phyloP scores from a whole-genome alignment of 805 yeast species.

The Ogataea thermomethanolica region DNA sequence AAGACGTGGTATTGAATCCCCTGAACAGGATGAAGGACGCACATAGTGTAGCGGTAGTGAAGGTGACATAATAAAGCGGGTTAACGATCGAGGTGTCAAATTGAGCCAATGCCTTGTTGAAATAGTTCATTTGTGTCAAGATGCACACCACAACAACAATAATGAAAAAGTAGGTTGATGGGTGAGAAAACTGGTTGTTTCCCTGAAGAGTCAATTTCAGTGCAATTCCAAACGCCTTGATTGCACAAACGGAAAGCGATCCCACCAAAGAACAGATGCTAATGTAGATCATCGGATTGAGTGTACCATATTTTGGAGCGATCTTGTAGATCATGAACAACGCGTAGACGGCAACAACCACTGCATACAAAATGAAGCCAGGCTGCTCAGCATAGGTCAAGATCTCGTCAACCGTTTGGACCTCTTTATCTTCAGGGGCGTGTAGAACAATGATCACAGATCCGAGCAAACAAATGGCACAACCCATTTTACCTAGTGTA shows the following conservation, averaged over 20 bases:
- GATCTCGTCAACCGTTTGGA: constrained; percentile 84
- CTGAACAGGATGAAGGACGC: constrained; percentile 84
- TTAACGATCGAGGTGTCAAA: constrained; percentile 90
- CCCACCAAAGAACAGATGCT: constrained; percentile 90
- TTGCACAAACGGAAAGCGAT: constrained; percentile 85
- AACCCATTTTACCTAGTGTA: constrained; percentile 84
- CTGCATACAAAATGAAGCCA: constrained; percentile 64
- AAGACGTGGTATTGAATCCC: constrained; percentile 81
- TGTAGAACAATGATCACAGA: constrained; percentile 84
- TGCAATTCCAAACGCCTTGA: constrained; percentile 92
- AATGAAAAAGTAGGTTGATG: constrained; percentile 79
- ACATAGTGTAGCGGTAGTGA: constrained; percentile 80
- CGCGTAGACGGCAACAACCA: constrained; percentile 62
- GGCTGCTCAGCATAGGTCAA: constrained; percentile 76
- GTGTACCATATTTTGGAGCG: constrained; percentile 75
- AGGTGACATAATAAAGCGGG: constrained; percentile 86
- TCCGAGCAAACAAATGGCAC: constrained; percentile 86
- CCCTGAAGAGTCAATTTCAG: constrained; percentile 80
- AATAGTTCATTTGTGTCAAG: constrained; percentile 87
- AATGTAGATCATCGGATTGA: constrained; percentile 84
- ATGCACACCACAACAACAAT: constrained; percentile 77
- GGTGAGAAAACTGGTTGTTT: constrained; percentile 81
- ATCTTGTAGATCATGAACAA: constrained; percentile 76
- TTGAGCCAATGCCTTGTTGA: constrained; percentile 90
- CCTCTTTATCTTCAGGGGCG: constrained; percentile 93